phyloP scores from a whole-genome alignment of 2,329 filamentous ascomycete species.

The Volutella citrinella region DNA sequence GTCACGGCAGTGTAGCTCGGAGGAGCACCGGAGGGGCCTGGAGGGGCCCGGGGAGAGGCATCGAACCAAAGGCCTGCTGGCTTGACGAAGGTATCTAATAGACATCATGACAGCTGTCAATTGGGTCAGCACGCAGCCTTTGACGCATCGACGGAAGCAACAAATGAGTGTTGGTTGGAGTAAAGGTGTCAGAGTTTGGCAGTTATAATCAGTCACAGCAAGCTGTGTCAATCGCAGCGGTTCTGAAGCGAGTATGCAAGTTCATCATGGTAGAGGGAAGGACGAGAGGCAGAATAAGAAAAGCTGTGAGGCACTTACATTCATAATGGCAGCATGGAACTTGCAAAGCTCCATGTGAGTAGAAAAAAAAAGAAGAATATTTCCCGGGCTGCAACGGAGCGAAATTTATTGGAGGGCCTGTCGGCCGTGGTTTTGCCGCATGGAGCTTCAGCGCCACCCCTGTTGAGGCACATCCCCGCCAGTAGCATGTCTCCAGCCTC shows the following conservation, averaged over 20 bases:
- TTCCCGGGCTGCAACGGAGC: constrained; percentile 7
- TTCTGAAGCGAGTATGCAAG: constrained; percentile 45
- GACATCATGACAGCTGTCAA: constrained; percentile 35
- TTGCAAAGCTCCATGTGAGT: constrained; percentile 26
- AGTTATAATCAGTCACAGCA: constrained; percentile 42
- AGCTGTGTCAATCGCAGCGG: constrained; percentile 49
- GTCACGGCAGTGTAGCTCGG: constrained; percentile 6
- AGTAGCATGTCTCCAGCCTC: constrained; percentile 18
- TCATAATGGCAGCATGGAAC: constrained; percentile 35
- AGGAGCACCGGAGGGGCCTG: no score
- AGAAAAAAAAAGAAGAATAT: constrained; percentile 9
- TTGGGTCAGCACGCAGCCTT: constrained; percentile 20
- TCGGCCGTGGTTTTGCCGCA: constrained; percentile 22
- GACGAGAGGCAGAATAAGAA: constrained; percentile 2
- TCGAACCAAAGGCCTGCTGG: constrained; percentile 26
- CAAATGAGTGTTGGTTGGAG: no score
- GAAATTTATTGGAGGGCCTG: constrained; percentile 17
- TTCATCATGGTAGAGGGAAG: constrained; percentile 44
- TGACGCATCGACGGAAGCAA: no score
- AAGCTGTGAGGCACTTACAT: constrained; percentile 30
- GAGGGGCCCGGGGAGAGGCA: constrained; percentile 11
- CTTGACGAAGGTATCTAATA: constrained; percentile 35
- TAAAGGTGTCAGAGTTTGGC: constrained; percentile 35
- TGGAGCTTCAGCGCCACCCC: no score
- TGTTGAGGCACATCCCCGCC: background rate